Evolutionary conservation across 345 rosid species (phyloP), one percentile per base, ranked within the genome.

Genomic region (Alliaria petiolata): DNA sequence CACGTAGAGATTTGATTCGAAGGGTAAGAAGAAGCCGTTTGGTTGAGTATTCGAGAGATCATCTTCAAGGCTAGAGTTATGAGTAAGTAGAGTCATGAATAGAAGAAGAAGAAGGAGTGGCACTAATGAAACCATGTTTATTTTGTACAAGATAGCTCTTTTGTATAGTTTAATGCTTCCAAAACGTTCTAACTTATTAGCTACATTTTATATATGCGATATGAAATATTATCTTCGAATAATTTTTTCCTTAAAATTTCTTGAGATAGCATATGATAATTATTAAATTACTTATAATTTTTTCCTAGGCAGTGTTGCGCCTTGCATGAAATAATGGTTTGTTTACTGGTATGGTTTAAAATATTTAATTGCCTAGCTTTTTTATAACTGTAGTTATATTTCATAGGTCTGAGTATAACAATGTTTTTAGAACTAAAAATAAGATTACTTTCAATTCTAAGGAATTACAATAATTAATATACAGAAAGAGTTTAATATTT

Each of bases 1-100:
- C 4, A 76, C 8, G 72, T 76, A 70, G 17, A 76, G 76, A 40
- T 76, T 76, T 1, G 80, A 70, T 16, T 64, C 76, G 15, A 76
- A 63, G 10, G 80, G 80, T 63, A 76, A 39, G 39, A 47, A 76
- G 63, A 76, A 76, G 9, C 76, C 76, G 19, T 63, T 76, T 46
- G 67, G 72, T 61, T 62, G 70, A 5, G 53, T 59, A 8, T 9
- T 69, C 0, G 53, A 22, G 26, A 8, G 38, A 20, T 59, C 69
- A 51, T 71, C 69, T 11, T 60, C 20, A 69, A 62, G 45, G 59
- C 36, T 54, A n/a, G n/a, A 62, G 44, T 11, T 53, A 44, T 62
- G 70, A 53, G 52, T 53, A 3, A 8, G 19, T 5, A 38, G 1
- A 4, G 20, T n/a, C n/a, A n/a, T 53, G 31, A 54, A 36, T 11